Evolutionary conservation across 2,329 filamentous ascomycete genomes (phyloP).

Genomic region (Verticillium longisporum): DNA sequence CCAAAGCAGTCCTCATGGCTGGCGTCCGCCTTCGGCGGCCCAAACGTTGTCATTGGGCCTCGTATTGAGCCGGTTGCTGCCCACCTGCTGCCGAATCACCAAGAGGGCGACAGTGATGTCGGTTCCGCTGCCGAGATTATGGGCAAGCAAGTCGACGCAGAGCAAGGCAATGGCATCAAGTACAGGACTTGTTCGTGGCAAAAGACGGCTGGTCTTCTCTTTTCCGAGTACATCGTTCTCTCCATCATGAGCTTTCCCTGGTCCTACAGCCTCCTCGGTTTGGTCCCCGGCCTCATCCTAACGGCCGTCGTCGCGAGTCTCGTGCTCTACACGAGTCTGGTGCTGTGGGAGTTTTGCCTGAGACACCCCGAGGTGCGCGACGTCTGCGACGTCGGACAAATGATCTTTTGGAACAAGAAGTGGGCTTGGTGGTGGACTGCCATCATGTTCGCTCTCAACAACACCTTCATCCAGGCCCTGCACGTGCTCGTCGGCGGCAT

Average conservation of each 20-base stretch:
- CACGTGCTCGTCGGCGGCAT: constrained; percentile 81
- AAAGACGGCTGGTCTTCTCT: constrained; percentile 86
- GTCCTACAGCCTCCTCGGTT: constrained; percentile 80
- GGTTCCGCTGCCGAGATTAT: constrained; percentile 40
- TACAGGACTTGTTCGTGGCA: constrained; percentile 93
- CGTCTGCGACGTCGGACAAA: constrained; percentile 92
- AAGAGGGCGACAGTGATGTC: constrained; percentile 29
- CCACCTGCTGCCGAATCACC: constrained; percentile 21
- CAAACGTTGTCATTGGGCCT: constrained; percentile 36
- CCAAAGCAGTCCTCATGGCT: background rate
- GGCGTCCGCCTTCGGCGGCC: constrained; percentile 26
- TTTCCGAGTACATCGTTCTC: constrained; percentile 76
- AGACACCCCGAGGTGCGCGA: constrained; percentile 86
- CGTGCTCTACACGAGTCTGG: constrained; percentile 67
- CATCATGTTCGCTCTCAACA: constrained; percentile 88
- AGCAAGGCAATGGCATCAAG: constrained; percentile 74
- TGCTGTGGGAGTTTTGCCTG: constrained; percentile 77
- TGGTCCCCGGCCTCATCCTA: constrained; percentile 78
- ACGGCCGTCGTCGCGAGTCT: constrained; percentile 70
- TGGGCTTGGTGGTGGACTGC: constrained; percentile 66
- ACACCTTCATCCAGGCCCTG: constrained; percentile 61
- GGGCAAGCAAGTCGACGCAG: constrained; percentile 66
- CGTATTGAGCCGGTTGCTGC: constrained; percentile 43
- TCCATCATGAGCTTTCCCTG: constrained; percentile 92
- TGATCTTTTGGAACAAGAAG: constrained; percentile 80